Base-by-base conservation (phyloP, 139 green algal species). In the Astrephomene gubernaculifera region DNA sequence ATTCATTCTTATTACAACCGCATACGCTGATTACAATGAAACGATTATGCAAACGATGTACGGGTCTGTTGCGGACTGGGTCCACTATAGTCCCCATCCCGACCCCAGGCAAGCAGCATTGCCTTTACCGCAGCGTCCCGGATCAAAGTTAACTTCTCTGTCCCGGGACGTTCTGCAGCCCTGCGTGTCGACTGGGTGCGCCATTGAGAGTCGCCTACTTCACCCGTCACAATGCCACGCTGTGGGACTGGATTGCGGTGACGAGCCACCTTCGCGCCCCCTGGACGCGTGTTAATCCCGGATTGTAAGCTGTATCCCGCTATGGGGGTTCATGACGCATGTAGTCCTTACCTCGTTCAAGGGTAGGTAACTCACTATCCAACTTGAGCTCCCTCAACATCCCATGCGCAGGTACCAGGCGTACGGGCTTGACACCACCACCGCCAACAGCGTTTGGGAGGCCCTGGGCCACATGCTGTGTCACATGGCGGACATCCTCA, bases 231-330 rank as follows among this genome's bases (percentile, higher is more conserved):
- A 71, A 38, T 2, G 74, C 54, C 22, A 82, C 74, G 9, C 39
- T 82, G 12, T 71, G 54, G 74, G 74, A 82, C 74, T 82, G 74
- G 74, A 82, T 82, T 53, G 74, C 74, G 3, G 38, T 82, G n/a
- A 54, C 54, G 24, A 54, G 6, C 12, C 74, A 82, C 36, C 36
- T 82, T 29, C 36, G 38, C 21, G 54, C 54, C 3, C 54, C 54
- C 0, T 82, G 74, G 74, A 71, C 74, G 41, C 54, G 74, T 6
- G 38, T 71, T 7, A 82, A 82, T 39, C 74, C 74, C 4, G 54
- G 54, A 35, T 29, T 82, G 74, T 82, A 14, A 82, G 74, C 41
- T 31, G 22, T 27, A 29, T n/a, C 6, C n/a, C n/a, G n/a, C n/a
- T n/a, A n/a, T n/a, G n/a, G n/a, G n/a, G n/a, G n/a, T n/a, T n/a